These are phyloP conservation scores for Viridothelium virens DNA, from an alignment of 495 filamentous ascomycete genomes.

Conservation along the genomic window DNA sequence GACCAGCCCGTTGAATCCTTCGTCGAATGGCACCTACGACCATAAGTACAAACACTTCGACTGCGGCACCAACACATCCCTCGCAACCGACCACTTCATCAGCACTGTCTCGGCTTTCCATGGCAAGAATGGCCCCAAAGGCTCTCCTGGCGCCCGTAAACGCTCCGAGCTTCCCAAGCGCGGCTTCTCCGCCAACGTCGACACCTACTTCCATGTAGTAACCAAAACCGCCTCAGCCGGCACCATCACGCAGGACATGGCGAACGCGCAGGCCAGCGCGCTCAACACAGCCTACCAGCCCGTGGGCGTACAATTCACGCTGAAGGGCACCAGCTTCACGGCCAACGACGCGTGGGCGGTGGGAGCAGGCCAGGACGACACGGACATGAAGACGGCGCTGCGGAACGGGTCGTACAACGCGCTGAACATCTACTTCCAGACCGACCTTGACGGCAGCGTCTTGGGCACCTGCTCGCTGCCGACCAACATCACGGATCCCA, in stretches of 20 bases:
- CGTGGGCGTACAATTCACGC: constrained; percentile 47
- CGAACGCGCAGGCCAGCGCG: constrained; percentile 39
- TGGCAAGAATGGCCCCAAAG: constrained; percentile 19
- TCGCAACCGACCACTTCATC: constrained; percentile 28
- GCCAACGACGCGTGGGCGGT: constrained; percentile 51
- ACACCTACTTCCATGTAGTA: constrained; percentile 59
- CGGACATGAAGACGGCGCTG: constrained; percentile 52
- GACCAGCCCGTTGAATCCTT: neutral
- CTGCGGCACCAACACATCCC: constrained; percentile 29
- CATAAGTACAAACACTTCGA: constrained; percentile 31
- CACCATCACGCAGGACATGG: constrained; percentile 41
- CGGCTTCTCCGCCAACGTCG: constrained; percentile 35
- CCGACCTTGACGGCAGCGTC: constrained; percentile 39
- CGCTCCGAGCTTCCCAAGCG: constrained; percentile 13
- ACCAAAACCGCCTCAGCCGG: constrained; percentile 41
- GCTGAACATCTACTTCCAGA: constrained; percentile 60
- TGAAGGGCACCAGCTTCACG: constrained; percentile 47
- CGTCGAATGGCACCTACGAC: neutral
- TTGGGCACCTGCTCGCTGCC: constrained; percentile 52
- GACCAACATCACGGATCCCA: constrained; percentile 31
- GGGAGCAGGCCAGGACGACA: constrained; percentile 35
- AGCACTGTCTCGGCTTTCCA: constrained; percentile 23
- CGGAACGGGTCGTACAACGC: constrained; percentile 52
- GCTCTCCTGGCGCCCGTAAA: constrained; percentile 20
- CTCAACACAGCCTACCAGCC: constrained; percentile 47